phyloP scores from a whole-genome alignment of 169 alveolate species.

The Gregarina niphandrodes region DNA sequence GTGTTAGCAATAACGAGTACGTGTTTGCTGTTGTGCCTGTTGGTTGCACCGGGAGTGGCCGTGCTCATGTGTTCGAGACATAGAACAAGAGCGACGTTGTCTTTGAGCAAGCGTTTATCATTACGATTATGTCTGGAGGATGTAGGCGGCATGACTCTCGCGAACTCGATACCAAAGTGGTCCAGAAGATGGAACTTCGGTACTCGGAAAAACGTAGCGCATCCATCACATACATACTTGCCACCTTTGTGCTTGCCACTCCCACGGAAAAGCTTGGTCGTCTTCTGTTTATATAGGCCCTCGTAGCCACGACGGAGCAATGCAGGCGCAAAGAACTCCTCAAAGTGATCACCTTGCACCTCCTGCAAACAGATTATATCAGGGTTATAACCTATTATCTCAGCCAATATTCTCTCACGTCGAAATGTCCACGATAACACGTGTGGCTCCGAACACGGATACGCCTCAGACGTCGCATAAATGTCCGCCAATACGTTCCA shows the following conservation, averaged over 20 bases:
- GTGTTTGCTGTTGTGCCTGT: conserved; percentile 3
- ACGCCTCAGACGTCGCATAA: conserved; percentile 36
- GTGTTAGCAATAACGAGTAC: conserved; percentile 34
- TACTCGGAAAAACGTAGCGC: conserved; percentile 36
- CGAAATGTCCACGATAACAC: conserved; percentile 43
- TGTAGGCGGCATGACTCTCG: conserved; percentile 31
- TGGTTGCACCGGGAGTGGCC: conserved; percentile 12
- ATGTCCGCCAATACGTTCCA: conserved; percentile 45
- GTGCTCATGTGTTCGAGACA: conserved; percentile 20
- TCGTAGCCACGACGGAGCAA: conserved; percentile 31
- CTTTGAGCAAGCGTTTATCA: conserved; percentile 28
- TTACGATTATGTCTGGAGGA: conserved; percentile 30
- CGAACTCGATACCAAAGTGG: conserved; percentile 33
- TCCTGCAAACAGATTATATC: conserved; percentile 40
- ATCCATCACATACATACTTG: conserved; percentile 36
- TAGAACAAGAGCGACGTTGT: conserved; percentile 36
- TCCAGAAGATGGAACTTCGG: conserved; percentile 30
- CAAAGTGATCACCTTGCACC: conserved; percentile 38
- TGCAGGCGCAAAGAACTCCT: conserved; percentile 35
- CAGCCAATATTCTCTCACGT: conserved; percentile 28
- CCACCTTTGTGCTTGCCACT: conserved; percentile 41
- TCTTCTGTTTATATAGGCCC: conserved; percentile 40
- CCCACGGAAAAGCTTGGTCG: conserved; percentile 35
- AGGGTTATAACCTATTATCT: conserved; percentile 30
- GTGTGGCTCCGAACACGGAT: conserved; percentile 41